These are phyloP conservation scores for Monilinia laxa DNA, from an alignment of 2,329 filamentous ascomycete species.

Conservation along the genomic window DNA sequence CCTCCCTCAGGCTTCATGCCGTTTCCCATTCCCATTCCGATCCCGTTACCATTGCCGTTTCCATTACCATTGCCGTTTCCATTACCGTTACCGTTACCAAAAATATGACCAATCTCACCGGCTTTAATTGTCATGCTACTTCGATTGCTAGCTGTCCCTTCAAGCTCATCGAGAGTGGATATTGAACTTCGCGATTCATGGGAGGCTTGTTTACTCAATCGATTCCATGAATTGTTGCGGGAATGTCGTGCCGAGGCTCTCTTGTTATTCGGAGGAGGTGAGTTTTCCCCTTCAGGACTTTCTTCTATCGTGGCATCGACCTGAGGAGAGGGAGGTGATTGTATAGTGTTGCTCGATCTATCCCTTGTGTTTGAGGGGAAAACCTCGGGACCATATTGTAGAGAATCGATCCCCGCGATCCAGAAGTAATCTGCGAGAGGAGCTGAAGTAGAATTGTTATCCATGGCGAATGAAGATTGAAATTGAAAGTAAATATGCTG, in stretches of 20 bases:
- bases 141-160: constrained; percentile 55
- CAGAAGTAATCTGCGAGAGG: constrained; percentile 74
- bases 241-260: constrained; percentile 54
- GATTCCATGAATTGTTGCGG: constrained; percentile 59
- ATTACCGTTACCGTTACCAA: background rate
- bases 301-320: constrained; percentile 62
- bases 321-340: constrained; percentile 38
- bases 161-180: constrained; percentile 56
- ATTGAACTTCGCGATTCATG: constrained; percentile 53
- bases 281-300: constrained; percentile 51
- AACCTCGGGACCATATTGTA: constrained; percentile 60
- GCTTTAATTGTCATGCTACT: constrained; percentile 65
- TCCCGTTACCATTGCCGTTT: background rate
- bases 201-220: constrained; percentile 55
- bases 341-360: constrained; percentile 28
- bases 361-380: constrained; percentile 39
- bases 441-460: constrained; percentile 56
- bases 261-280: constrained; percentile 28
- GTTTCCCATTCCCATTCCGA: constrained; percentile 29
- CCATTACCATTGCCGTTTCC: constrained; percentile 28
- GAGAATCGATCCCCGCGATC: constrained; percentile 69
- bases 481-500: background rate
- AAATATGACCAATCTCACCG: constrained; percentile 28
- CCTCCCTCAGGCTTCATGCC: constrained; percentile 27
- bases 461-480: constrained; percentile 33